Conservation (phyloP, 2,329 filamentous ascomycete genomes). For the Fusarium algeriense region DNA sequence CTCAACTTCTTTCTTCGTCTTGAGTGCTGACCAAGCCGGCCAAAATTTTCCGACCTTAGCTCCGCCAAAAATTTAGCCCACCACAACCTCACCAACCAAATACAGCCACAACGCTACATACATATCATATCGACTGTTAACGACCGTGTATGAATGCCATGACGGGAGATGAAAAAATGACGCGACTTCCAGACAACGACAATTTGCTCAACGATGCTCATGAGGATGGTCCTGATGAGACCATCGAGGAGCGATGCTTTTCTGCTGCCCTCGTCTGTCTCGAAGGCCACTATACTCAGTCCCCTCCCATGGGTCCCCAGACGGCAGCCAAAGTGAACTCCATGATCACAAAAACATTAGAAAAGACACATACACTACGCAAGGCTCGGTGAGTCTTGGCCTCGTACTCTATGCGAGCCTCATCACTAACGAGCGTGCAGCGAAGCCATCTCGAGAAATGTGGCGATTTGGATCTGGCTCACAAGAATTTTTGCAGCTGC, state of each 20-base stretch:
- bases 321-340: conserved; percentile 67
- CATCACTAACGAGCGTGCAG: conserved; percentile 52
- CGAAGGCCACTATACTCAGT: conserved; percentile 70
- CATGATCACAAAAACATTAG: conserved; percentile 71
- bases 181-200: conserved; percentile 44
- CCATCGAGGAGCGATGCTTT: conserved; percentile 74
- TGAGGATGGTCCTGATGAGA: conserved; percentile 53
- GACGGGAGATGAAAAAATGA: conserved; percentile 43
- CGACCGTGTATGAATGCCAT: conserved; percentile 16
- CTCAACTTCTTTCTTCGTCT: background rate
- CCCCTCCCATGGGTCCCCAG: conserved; percentile 68
- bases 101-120: conserved; percentile 22
- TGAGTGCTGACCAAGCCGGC: conserved; percentile 46
- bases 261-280: conserved; percentile 70
- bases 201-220: conserved; percentile 28
- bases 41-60: conserved; percentile 45
- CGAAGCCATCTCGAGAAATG: conserved; percentile 71
- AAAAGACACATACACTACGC: conserved; percentile 72
- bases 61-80: conserved; percentile 42
- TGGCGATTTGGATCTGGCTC: conserved; percentile 75
- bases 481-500: conserved; percentile 71
- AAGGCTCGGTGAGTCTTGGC: conserved; percentile 65
- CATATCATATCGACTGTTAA: conserved; percentile 9
- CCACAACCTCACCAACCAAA: conserved; percentile 31
- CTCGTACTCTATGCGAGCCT: background rate